Percentiles rank a stretch among this genome's conserved stretches.
phyloP scores from a whole-genome alignment of 2,329 filamentous ascomycete species.

The Paraphaeosphaeria minitans region DNA sequence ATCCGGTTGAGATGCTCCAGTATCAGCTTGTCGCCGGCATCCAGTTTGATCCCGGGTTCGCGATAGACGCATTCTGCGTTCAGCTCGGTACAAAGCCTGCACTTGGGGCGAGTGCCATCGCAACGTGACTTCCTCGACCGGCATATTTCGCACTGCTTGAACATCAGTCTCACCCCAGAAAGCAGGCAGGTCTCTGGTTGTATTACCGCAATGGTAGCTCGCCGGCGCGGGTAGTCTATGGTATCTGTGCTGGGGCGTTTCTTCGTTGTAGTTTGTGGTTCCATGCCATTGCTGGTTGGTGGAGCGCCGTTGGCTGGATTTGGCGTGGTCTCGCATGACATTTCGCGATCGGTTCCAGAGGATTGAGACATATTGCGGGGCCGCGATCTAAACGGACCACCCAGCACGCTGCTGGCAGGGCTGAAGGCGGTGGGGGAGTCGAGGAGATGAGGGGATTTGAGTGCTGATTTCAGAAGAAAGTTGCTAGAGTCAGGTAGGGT shows the following conservation, averaged over 20 bases:
- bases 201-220: conserved; percentile 50
- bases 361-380: conserved; percentile 52
- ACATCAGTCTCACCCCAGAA: conserved; percentile 30
- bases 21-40: conserved; percentile 85
- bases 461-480: conserved; percentile 45
- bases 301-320: conserved; percentile 35
- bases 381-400: conserved; percentile 43
- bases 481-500: conserved; percentile 44
- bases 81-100: conserved; percentile 80
- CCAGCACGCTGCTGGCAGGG: conserved; percentile 33
- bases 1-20: conserved; percentile 78
- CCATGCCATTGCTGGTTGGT: conserved; percentile 38
- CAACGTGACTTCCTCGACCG: conserved; percentile 80
- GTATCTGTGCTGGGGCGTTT: conserved; percentile 49
- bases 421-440: conserved; percentile 46
- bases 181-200: conserved; percentile 3
- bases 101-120: conserved; percentile 80
- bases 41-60: conserved; percentile 84
- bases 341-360: conserved; percentile 48
- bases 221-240: conserved; percentile 50
- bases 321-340: conserved; percentile 40
- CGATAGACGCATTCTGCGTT: conserved; percentile 84
- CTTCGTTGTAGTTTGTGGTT: conserved; percentile 38
- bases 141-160: conserved; percentile 75
- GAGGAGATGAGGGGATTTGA: conserved; percentile 47